These are phyloP conservation scores for Dryas drummondii DNA, from an alignment of 306 rosid species.

Conservation along the genomic window DNA sequence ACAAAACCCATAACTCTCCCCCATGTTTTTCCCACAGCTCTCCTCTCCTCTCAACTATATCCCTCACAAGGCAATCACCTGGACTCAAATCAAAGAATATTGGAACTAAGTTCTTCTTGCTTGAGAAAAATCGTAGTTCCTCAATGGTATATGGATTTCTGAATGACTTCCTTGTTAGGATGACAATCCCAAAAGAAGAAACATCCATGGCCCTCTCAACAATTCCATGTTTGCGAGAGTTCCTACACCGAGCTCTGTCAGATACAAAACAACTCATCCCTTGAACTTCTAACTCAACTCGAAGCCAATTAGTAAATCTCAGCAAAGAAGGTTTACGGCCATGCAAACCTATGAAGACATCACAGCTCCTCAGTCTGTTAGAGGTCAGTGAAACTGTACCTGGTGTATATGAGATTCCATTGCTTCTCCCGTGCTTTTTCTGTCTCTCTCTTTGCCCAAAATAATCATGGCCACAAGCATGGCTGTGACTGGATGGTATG, in stretches of 20 bases:
- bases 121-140: slow-evolving; percentile 68
- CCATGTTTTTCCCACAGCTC: slow-evolving; percentile 86
- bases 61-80: slow-evolving; percentile 78
- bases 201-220: slow-evolving; percentile 86
- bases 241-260: slow-evolving; percentile 70
- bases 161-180: slow-evolving; percentile 81
- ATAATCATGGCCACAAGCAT: slow-evolving; percentile 32
- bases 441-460: slow-evolving; percentile 45
- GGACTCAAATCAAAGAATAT: slow-evolving; percentile 78
- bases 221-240: slow-evolving; percentile 53
- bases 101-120: slow-evolving; percentile 82
- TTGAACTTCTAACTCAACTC: slow-evolving; percentile 79
- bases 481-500: slow-evolving; percentile 49
- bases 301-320: slow-evolving; percentile 75
- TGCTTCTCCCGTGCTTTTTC: slow-evolving; percentile 41
- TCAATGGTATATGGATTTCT: slow-evolving; percentile 74
- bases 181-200: slow-evolving; percentile 73
- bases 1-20: slow-evolving; percentile 72
- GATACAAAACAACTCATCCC: slow-evolving; percentile 82
- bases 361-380: slow-evolving; percentile 64
- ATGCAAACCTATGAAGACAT: slow-evolving; percentile 74
- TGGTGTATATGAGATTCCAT: slow-evolving; percentile 36
- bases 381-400: slow-evolving; percentile 64
- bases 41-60: slow-evolving; percentile 86
- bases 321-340: slow-evolving; percentile 62